phyloP scores from a whole-genome alignment of 305 asterid species.

The Caryopteris hybrid region DNA sequence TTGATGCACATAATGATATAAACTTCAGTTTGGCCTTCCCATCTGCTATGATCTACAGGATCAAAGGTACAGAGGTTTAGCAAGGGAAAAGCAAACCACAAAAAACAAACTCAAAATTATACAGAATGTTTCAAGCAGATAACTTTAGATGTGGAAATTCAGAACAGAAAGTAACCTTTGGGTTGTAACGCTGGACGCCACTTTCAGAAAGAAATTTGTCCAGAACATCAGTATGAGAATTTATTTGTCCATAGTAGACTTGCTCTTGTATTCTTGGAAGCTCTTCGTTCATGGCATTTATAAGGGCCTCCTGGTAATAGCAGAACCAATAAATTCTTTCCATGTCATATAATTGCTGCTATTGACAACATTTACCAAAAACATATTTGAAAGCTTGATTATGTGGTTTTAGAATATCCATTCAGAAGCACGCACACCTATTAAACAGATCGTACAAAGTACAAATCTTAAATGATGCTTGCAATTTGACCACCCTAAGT shows the following conservation, averaged over 20 bases:
- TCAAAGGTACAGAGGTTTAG: conserved; percentile 27
- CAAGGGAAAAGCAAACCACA: conserved; percentile 16
- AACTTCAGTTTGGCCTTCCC: conserved; percentile 86
- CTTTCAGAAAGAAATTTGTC: conserved; percentile 83
- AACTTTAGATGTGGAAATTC: conserved; percentile 4
- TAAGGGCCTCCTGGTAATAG: conserved; percentile 75
- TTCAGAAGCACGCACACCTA: background rate
- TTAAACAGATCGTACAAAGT: background rate
- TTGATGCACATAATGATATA: conserved; percentile 62
- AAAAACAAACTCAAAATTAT: conserved; percentile 13
- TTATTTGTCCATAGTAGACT: conserved; percentile 92
- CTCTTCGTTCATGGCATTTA: conserved; percentile 95
- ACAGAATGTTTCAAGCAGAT: background rate
- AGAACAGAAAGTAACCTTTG: conserved; percentile 51
- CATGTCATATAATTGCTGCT: conserved; percentile 17
- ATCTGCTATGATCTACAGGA: conserved; percentile 76
- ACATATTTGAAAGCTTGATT: conserved; percentile 5
- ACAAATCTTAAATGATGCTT: background rate
- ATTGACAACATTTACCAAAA: conserved; percentile 14
- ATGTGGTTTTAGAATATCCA: conserved; percentile 4
- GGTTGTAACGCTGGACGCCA: conserved; percentile 93
- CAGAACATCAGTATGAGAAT: conserved; percentile 81
- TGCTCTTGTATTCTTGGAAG: conserved; percentile 98
- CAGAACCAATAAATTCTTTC: conserved; percentile 24
- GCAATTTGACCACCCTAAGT: background rate